These are phyloP conservation scores for Lactarius sanguifluus DNA, from an alignment of 768 basidiomycete species.

Conservation along the genomic window DNA sequence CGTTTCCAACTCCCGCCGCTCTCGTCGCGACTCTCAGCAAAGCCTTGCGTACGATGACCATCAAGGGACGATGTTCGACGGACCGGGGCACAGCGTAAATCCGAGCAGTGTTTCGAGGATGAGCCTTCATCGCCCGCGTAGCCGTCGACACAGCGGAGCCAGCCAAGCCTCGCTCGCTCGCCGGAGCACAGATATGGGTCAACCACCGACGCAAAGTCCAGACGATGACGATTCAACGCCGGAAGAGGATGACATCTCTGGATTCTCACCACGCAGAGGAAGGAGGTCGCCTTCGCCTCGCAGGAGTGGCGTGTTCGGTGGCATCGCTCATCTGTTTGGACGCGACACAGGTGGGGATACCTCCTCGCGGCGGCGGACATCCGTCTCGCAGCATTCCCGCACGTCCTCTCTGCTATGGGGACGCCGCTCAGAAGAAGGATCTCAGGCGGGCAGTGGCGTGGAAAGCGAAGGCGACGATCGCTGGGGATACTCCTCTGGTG, in stretches of 20 bases:
- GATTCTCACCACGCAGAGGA: conserved; percentile 16
- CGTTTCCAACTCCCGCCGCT: conserved; percentile 48
- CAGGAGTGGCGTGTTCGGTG: conserved; percentile 54
- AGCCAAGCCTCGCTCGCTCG: conserved; percentile 22
- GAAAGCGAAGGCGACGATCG: conserved; percentile 59
- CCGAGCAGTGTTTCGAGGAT: conserved; percentile 82
- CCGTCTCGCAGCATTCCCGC: conserved; percentile 59
- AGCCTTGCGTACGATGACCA: conserved; percentile 59
- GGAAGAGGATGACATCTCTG: conserved; percentile 28
- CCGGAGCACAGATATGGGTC: conserved; percentile 18
- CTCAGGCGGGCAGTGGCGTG: conserved; percentile 58
- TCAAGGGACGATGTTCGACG: conserved; percentile 73
- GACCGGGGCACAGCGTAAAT: conserved; percentile 60
- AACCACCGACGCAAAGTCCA: conserved; percentile 10
- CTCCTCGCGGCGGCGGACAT: conserved; percentile 46
- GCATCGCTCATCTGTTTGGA: conserved; percentile 67
- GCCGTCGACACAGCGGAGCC: conserved; percentile 48
- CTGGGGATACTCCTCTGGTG: conserved; percentile 93
- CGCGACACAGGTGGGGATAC: conserved; percentile 36
- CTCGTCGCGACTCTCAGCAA: conserved; percentile 69
- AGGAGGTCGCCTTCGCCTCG: conserved; percentile 33
- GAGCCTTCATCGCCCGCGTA: conserved; percentile 40
- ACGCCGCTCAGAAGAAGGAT: conserved; percentile 55
- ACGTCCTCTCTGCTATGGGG: conserved; percentile 49
- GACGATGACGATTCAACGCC: conserved; percentile 24